Conservation (phyloP, 2,329 filamentous ascomycete species). For the Cladosporium sp. region DNA sequence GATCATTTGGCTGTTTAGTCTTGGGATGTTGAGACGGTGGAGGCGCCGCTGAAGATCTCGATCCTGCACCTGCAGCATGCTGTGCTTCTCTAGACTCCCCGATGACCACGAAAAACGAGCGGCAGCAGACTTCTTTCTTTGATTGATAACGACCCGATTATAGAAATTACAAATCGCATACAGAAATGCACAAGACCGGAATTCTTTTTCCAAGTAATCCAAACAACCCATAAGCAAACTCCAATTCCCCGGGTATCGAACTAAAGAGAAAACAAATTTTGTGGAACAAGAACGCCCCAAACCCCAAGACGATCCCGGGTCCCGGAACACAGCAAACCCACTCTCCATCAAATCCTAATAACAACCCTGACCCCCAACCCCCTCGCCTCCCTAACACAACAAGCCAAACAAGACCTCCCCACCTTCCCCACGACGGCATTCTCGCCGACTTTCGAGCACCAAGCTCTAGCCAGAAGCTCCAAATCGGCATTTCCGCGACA, state of each 20-base stretch:
- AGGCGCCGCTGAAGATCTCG: background rate
- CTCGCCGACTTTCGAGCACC: conserved; percentile 69
- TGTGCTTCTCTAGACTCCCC: no score
- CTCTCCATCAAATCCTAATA: conserved; percentile 35
- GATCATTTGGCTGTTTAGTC: conserved; percentile 24
- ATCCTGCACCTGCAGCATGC: no score
- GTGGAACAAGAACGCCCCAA: background rate
- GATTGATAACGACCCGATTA: no score
- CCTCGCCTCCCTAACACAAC: conserved; percentile 69
- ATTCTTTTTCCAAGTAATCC: no score
- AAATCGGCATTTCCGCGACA: conserved; percentile 57
- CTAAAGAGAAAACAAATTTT: background rate
- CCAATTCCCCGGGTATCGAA: conserved; percentile 5
- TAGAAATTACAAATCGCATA: no score
- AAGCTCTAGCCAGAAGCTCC: conserved; percentile 65
- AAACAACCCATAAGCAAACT: no score
- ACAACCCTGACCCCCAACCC: conserved; percentile 65
- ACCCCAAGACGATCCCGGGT: background rate
- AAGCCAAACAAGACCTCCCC: conserved; percentile 65
- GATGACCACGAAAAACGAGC: no score
- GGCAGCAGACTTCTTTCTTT: no score
- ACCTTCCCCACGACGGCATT: conserved; percentile 66
- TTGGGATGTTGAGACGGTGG: conserved; percentile 20
- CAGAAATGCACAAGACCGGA: no score
- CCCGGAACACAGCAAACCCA: no score